Percentiles rank a stretch among this genome's conserved stretches.
These are phyloP conservation scores for Microsporum audouinii DNA, from an alignment of 2,329 filamentous ascomycete species.

Conservation along the genomic window DNA sequence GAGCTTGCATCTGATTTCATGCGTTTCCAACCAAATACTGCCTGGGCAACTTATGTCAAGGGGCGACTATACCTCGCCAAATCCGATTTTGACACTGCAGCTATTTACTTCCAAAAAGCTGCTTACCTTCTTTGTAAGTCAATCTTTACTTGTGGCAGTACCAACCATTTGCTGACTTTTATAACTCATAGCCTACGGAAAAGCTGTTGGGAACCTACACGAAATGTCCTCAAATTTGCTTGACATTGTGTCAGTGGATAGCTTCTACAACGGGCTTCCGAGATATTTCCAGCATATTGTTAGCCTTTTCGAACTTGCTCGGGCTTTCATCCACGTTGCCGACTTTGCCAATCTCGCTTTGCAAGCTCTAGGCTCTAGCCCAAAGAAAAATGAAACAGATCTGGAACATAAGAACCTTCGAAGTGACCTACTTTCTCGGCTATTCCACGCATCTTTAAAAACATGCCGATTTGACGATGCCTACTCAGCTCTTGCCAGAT, in stretches of 20 bases:
- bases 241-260: constrained; percentile 58
- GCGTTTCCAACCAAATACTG: constrained; percentile 48
- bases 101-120: constrained; percentile 67
- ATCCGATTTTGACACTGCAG: constrained; percentile 61
- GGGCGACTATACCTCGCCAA: constrained; percentile 65
- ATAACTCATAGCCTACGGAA: constrained; percentile 29
- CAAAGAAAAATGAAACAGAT: constrained; percentile 22
- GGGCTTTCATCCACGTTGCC: constrained; percentile 66
- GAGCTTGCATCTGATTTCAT: constrained; percentile 56
- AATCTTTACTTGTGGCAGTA: background rate
- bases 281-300: constrained; percentile 82
- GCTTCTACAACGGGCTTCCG: constrained; percentile 60
- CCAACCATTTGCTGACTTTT: constrained; percentile 5
- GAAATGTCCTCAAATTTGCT: constrained; percentile 52
- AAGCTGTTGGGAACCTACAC: constrained; percentile 34
- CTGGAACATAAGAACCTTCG: constrained; percentile 36
- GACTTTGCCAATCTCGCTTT: constrained; percentile 71
- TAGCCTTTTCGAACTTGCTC: constrained; percentile 65
- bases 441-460: constrained; percentile 72
- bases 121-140: constrained; percentile 69
- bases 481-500: constrained; percentile 63
- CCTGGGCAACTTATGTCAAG: constrained; percentile 65
- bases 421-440: constrained; percentile 64
- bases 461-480: constrained; percentile 72
- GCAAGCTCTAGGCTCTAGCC: constrained; percentile 43